These are phyloP conservation scores for Leishmania mexicana DNA, from an alignment of 208 protist species.

Conservation along the genomic window DNA sequence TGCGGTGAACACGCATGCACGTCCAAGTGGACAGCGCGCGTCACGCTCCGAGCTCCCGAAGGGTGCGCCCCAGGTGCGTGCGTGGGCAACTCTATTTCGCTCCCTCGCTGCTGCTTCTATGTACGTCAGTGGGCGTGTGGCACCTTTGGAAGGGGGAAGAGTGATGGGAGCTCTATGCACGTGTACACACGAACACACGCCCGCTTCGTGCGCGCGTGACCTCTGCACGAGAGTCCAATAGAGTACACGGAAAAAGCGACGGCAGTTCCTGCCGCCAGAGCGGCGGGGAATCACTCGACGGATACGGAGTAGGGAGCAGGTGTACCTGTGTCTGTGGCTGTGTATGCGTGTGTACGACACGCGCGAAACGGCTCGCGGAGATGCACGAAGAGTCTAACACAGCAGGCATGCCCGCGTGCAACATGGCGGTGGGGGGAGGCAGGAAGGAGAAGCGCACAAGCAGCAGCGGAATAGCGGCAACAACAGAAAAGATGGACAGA, in stretches of 20 bases:
- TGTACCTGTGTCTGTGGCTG: neutral
- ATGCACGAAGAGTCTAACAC: neutral
- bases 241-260: neutral
- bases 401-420: neutral
- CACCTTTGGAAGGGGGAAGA: neutral
- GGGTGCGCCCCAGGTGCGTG: neutral
- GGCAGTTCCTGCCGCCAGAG: neutral
- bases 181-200: neutral
- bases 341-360: neutral
- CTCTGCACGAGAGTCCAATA: neutral
- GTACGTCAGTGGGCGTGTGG: neutral
- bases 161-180: neutral
- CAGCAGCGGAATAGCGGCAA: neutral
- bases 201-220: neutral
- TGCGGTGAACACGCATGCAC: neutral
- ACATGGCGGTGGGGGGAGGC: neutral
- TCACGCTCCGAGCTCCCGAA: neutral
- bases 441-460: neutral
- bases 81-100: neutral
- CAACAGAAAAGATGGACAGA: neutral
- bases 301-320: no score
- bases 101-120: neutral
- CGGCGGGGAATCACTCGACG: neutral
- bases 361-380: neutral
- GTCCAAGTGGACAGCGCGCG: neutral